Conservation (phyloP, 345 rosid species). For the Fremontodendron californicum region DNA sequence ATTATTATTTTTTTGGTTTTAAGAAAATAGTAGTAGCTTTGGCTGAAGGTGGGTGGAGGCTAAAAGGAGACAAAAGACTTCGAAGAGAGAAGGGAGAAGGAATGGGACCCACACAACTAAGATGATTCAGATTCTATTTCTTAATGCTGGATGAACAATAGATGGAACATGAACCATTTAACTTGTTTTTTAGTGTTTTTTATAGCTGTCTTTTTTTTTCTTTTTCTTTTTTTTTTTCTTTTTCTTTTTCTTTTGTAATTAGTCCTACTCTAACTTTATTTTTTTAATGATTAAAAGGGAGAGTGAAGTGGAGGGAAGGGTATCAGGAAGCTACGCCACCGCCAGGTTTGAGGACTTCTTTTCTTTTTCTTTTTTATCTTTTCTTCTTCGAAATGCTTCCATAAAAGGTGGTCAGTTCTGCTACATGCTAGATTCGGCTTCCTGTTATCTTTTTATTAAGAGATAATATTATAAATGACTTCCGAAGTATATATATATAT, state of each 20-base stretch:
- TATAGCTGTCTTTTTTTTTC: too few relatives aligned
- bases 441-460: background rate
- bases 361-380: too few relatives aligned
- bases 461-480: too few relatives aligned
- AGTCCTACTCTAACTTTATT: too few relatives aligned
- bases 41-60: too few relatives aligned
- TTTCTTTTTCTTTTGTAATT: background rate
- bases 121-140: conserved; percentile 22
- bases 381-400: background rate
- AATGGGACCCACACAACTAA: conserved; percentile 18
- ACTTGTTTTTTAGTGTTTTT: too few relatives aligned
- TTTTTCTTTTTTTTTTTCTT: background rate
- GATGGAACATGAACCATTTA: too few relatives aligned
- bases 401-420: background rate
- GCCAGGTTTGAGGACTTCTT: background rate
- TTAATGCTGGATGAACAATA: too few relatives aligned
- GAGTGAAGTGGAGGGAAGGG: background rate
- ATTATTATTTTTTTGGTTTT: background rate
- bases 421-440: background rate
- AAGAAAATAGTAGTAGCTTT: background rate
- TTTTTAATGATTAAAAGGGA: too few relatives aligned
- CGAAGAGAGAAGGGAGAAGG: background rate
- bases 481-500: too few relatives aligned
- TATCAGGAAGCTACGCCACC: conserved; percentile 15
- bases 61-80: background rate